phyloP scores from a whole-genome alignment of 1,284 basidiomycete species.

The Pterulicium gracile region DNA sequence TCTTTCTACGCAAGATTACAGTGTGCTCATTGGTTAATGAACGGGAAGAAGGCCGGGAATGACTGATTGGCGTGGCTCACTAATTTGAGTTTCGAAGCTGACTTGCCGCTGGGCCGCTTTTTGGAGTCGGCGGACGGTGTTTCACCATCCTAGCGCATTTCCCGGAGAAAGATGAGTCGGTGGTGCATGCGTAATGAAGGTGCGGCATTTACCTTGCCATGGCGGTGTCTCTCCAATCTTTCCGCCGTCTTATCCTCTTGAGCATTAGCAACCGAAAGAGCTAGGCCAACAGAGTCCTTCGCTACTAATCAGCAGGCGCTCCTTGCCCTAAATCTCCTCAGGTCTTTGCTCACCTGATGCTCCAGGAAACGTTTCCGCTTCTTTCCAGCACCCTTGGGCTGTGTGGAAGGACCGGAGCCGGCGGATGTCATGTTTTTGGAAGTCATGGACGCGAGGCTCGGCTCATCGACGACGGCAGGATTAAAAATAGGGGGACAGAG shows the following conservation, averaged over 20 bases:
- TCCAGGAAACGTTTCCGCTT: slow-evolving; percentile 16
- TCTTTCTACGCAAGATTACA: slow-evolving; percentile 16
- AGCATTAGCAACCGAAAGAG: slow-evolving; percentile 25
- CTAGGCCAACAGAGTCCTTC: slow-evolving; percentile 32
- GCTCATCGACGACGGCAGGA: background rate
- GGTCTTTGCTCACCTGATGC: slow-evolving; percentile 9
- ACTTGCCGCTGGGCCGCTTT: background rate
- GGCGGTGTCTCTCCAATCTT: slow-evolving; percentile 24
- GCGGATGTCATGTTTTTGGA: slow-evolving; percentile 3
- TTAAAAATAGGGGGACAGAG: too few relatives aligned
- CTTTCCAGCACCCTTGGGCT: slow-evolving; percentile 13
- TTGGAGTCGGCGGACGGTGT: background rate
- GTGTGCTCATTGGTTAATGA: slow-evolving; percentile 6
- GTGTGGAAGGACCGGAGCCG: background rate
- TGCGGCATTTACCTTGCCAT: slow-evolving; percentile 19
- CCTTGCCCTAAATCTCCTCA: background rate
- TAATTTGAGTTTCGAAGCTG: slow-evolving; percentile 11
- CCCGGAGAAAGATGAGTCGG: too few relatives aligned
- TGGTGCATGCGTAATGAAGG: background rate
- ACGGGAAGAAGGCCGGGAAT: slow-evolving; percentile 2
- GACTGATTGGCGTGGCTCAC: slow-evolving; percentile 17
- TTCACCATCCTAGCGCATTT: background rate
- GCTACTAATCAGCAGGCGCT: too few relatives aligned
- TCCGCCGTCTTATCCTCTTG: slow-evolving; percentile 27
- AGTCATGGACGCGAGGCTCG: background rate